Percentiles rank a stretch among this genome's conserved stretches.
Conservation (phyloP, 208 protist species). For the Leishmania guyanensis region DNA sequence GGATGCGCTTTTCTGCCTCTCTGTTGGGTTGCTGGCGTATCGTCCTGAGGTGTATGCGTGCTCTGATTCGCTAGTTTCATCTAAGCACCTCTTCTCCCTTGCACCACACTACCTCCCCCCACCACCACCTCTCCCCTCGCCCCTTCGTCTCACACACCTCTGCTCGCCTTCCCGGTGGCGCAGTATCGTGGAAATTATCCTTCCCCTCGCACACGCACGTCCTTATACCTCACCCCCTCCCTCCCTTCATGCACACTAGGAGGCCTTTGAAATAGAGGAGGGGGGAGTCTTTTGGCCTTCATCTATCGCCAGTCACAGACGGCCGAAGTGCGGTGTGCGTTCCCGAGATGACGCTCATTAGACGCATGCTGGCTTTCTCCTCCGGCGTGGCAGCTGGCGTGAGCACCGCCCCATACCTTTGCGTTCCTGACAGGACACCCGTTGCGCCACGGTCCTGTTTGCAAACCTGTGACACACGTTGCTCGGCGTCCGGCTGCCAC, state of each 20-base stretch:
- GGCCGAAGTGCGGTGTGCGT: background rate
- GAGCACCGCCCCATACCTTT: conserved; percentile 12
- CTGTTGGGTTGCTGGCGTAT: background rate
- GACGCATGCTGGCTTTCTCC: conserved; percentile 3
- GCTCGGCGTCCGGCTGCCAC: background rate
- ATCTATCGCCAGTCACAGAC: background rate
- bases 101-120: background rate
- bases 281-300: background rate
- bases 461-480: background rate
- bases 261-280: background rate
- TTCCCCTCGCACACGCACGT: background rate
- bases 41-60: background rate
- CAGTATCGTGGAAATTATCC: background rate
- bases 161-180: background rate
- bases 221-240: background rate
- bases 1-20: background rate
- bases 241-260: background rate
- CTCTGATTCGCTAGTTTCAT: background rate
- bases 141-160: background rate
- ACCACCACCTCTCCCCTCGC: background rate
- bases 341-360: conserved; percentile 11
- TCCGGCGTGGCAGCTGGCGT: conserved; percentile 10
- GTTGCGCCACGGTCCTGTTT: background rate
- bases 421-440: background rate
- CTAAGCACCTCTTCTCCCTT: background rate